These are phyloP conservation scores for Passiflora organensis DNA, from an alignment of 345 rosid species.

Conservation along the genomic window DNA sequence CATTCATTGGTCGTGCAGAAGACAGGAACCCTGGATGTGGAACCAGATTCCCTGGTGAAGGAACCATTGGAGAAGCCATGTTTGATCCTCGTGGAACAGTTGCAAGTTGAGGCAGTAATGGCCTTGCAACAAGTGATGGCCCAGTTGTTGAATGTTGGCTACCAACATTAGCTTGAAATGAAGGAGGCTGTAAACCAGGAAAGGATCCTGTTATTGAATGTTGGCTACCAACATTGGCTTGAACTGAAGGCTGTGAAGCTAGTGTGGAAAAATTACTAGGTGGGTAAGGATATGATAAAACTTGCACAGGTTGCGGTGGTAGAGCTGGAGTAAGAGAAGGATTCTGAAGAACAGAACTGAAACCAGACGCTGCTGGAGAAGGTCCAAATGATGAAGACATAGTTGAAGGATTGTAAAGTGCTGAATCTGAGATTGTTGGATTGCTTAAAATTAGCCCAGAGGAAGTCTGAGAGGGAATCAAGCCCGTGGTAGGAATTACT, in stretches of 20 bases:
- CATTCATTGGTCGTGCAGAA: conserved; percentile 21
- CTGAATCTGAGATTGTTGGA: conserved; percentile 25
- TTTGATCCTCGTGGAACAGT: conserved; percentile 26
- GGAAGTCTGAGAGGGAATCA: conserved; percentile 25
- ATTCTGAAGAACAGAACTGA: conserved; percentile 34
- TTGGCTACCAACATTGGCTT: no score
- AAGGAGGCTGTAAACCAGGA: no score
- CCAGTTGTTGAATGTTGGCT: conserved; percentile 42
- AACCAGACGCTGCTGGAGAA: conserved; percentile 35
- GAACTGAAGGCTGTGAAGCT: conserved; percentile 37
- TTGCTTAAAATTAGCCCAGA: conserved; percentile 34
- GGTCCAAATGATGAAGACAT: conserved; percentile 42
- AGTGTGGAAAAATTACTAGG: conserved; percentile 37
- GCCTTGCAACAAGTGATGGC: conserved; percentile 31
- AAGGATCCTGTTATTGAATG: no score
- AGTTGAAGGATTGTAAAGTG: conserved; percentile 29
- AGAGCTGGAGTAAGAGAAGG: conserved; percentile 29
- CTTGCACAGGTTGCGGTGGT: conserved; percentile 30
- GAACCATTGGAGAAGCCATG: conserved; percentile 17
- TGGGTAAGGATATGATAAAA: conserved; percentile 23
- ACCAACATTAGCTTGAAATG: conserved; percentile 32
- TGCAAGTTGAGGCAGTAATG: conserved; percentile 20
- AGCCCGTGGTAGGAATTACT: conserved; percentile 10
- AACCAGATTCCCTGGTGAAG: conserved; percentile 31
- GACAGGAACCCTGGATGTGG: conserved; percentile 38